Percentiles rank a stretch among this genome's conserved stretches.
phyloP scores from a whole-genome alignment of 768 basidiomycete species.

The Rhodotorula paludigena region DNA sequence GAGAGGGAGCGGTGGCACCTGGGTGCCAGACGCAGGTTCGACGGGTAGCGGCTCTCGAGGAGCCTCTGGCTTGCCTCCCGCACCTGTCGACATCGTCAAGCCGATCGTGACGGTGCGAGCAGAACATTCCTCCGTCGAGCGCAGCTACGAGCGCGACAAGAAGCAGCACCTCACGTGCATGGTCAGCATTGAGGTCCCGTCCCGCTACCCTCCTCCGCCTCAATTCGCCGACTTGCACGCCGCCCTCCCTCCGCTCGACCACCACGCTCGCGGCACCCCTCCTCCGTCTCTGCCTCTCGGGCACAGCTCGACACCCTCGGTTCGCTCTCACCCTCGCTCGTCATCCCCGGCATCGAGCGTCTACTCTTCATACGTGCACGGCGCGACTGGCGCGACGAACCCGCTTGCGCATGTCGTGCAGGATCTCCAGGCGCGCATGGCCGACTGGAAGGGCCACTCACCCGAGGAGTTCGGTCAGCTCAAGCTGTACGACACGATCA shows the following conservation, averaged over 20 bases:
- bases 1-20: slow-evolving; percentile 25
- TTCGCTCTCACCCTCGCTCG: slow-evolving; percentile 9
- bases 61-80: no score
- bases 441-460: slow-evolving; percentile 93
- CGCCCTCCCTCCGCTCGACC: not conserved
- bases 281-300: not conserved
- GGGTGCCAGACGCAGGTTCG: slow-evolving; percentile 30
- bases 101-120: slow-evolving; percentile 90
- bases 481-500: slow-evolving; percentile 86
- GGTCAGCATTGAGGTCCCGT: slow-evolving; percentile 85
- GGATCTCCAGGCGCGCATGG: slow-evolving; percentile 81
- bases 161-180: slow-evolving; percentile 89
- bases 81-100: slow-evolving; percentile 73
- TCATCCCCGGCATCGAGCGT: slow-evolving; percentile 15
- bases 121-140: slow-evolving; percentile 76
- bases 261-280: not conserved
- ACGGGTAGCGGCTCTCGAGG: slow-evolving; percentile 48
- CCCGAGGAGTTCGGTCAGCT: slow-evolving; percentile 72
- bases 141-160: slow-evolving; percentile 55
- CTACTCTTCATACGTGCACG: slow-evolving; percentile 31
- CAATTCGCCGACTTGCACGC: not conserved
- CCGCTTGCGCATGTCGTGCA: slow-evolving; percentile 79
- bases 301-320: slow-evolving; percentile 2
- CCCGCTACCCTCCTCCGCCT: slow-evolving; percentile 53
- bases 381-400: not conserved